Evolutionary conservation across 2,329 filamentous ascomycete species (phyloP).

Genomic region (Pezicula carpinea): DNA sequence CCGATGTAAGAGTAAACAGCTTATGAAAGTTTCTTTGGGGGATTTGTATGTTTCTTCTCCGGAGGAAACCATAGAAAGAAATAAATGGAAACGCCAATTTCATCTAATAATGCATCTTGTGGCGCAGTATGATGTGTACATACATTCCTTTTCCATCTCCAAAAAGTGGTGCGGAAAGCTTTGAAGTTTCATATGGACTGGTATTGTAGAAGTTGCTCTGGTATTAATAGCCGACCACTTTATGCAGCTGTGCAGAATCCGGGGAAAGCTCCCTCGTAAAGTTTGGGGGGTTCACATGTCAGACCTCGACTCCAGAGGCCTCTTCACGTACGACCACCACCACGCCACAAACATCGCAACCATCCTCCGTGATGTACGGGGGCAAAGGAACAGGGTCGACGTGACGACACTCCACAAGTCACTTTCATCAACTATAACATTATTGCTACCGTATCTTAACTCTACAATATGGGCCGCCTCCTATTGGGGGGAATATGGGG

Average conservation of each 20-base stretch:
- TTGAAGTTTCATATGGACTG: too few relatives aligned
- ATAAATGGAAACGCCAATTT: too few relatives aligned
- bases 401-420: background rate
- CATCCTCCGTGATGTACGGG: background rate
- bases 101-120: too few relatives aligned
- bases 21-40: background rate
- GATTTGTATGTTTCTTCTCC: background rate
- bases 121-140: too few relatives aligned
- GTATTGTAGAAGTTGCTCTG: too few relatives aligned
- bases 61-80: too few relatives aligned
- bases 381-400: background rate
- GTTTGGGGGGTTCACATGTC: background rate
- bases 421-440: background rate
- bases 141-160: too few relatives aligned
- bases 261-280: background rate
- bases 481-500: constrained; percentile 46
- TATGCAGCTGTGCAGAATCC: background rate
- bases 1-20: too few relatives aligned
- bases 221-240: too few relatives aligned
- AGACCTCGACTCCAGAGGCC: background rate
- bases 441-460: background rate
- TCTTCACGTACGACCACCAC: background rate
- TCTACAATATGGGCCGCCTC: constrained; percentile 21
- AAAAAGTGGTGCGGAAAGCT: too few relatives aligned
- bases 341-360: background rate